phyloP scores from a whole-genome alignment of 1,284 basidiomycete genomes.

The Puccinia polysora region DNA sequence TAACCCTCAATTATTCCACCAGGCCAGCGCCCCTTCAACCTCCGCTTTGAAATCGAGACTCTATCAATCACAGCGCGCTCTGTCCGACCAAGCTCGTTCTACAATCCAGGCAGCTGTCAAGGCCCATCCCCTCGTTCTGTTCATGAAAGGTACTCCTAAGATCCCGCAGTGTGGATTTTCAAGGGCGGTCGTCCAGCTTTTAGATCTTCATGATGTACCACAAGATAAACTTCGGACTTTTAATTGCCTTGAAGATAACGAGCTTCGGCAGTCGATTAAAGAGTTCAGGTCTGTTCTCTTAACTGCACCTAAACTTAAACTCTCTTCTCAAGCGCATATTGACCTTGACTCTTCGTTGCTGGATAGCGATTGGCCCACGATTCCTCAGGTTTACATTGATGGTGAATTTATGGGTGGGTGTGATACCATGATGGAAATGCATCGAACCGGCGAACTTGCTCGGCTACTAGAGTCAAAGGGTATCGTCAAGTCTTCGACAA shows the following conservation, averaged over 20 bases:
- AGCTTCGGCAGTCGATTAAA: slow-evolving; percentile 79
- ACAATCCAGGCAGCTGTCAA: slow-evolving; percentile 58
- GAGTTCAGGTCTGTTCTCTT: slow-evolving; percentile 77
- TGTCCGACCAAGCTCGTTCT: slow-evolving; percentile 11
- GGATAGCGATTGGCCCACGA: slow-evolving; percentile 93
- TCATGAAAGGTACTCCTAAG: slow-evolving; percentile 85
- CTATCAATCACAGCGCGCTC: background rate
- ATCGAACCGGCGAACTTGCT: slow-evolving; percentile 90
- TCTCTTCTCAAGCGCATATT: too few relatives aligned
- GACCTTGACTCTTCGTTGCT: too few relatives aligned
- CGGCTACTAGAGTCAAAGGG: slow-evolving; percentile 69
- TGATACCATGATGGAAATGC: slow-evolving; percentile 91
- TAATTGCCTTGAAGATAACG: slow-evolving; percentile 80
- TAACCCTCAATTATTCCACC: too few relatives aligned
- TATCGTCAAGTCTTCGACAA: slow-evolving; percentile 56
- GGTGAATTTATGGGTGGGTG: slow-evolving; percentile 96
- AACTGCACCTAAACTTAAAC: too few relatives aligned
- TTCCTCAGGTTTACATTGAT: slow-evolving; percentile 89
- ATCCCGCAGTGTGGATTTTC: slow-evolving; percentile 80
- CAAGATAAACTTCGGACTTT: slow-evolving; percentile 75
- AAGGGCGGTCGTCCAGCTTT: slow-evolving; percentile 81
- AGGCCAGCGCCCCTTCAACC: too few relatives aligned
- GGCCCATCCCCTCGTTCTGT: slow-evolving; percentile 72
- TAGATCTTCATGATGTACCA: slow-evolving; percentile 80
- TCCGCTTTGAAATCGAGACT: too few relatives aligned